A percentile compares a stretch with the other conserved stretches of the same genome.
Conservation (phyloP, 192 early-diverging fungal genomes). For the Rhizophlyctis rosea region DNA sequence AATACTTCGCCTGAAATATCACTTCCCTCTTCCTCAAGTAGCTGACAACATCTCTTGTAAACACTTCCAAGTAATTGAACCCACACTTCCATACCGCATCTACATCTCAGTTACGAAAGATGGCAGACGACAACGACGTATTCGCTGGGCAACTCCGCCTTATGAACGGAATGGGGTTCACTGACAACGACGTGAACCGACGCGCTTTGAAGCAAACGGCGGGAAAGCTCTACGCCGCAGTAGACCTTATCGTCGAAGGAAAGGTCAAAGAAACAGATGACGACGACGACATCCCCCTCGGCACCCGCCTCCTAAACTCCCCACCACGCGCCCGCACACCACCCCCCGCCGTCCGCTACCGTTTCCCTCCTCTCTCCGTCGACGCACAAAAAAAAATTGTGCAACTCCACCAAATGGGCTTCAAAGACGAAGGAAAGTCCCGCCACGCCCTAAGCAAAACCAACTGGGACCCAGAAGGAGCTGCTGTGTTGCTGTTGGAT, state of each 20-base stretch:
- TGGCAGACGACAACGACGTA: conserved; percentile 17
- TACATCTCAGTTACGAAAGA: neutral
- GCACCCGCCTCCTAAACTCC: neutral
- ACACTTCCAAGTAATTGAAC: too few relatives aligned
- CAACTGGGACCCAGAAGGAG: conserved; percentile 29
- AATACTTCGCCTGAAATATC: too few relatives aligned
- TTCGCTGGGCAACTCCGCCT: conserved; percentile 23
- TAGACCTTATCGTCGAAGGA: conserved; percentile 30
- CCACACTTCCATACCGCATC: too few relatives aligned
- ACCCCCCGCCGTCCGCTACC: neutral
- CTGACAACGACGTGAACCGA: conserved; percentile 29
- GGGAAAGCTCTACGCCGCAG: conserved; percentile 24
- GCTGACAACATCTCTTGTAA: too few relatives aligned
- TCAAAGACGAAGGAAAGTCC: conserved; percentile 32
- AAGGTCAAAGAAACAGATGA: neutral
- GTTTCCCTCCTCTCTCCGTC: conserved; percentile 16
- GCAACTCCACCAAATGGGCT: conserved; percentile 30
- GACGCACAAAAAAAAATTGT: conserved; percentile 20
- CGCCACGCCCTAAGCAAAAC: conserved; percentile 28
- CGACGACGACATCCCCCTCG: neutral
- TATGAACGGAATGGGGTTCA: conserved; percentile 32
- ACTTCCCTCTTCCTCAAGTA: too few relatives aligned
- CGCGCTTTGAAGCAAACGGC: conserved; percentile 16
- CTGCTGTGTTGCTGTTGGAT: conserved; percentile 23
- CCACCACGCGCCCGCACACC: conserved; percentile 3